Conservation (phyloP, 345 rosid species). For the Syzygium aromaticum region DNA sequence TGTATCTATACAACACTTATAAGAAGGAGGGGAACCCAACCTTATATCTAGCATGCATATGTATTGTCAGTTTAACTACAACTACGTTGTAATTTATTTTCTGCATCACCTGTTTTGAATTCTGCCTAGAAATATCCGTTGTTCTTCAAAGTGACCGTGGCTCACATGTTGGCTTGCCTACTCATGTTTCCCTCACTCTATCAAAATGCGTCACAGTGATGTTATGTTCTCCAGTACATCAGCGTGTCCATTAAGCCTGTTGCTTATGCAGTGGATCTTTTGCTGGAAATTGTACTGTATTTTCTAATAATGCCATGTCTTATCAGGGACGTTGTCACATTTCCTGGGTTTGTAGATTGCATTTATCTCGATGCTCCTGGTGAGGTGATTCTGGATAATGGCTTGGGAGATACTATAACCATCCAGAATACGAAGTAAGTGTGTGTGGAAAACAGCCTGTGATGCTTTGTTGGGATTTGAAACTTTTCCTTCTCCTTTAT, state of each 20-base stretch:
- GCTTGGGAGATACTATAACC: slow-evolving; percentile 64
- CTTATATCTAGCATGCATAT: not conserved
- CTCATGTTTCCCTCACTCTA: not conserved
- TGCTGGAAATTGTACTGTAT: not conserved
- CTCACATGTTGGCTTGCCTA: not conserved
- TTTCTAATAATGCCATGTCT: not conserved
- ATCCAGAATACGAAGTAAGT: slow-evolving; percentile 65
- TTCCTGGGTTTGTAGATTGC: slow-evolving; percentile 92
- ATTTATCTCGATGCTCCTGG: slow-evolving; percentile 64
- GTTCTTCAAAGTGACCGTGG: not conserved
- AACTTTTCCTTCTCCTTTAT: not conserved
- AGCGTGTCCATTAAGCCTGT: not conserved
- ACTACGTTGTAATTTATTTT: not conserved
- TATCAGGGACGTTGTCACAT: slow-evolving; percentile 64
- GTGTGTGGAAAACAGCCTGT: not conserved
- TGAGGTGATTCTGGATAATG: slow-evolving; percentile 67
- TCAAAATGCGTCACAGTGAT: not conserved
- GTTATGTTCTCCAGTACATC: not conserved
- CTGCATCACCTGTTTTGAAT: not conserved
- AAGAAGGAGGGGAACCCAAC: not conserved
- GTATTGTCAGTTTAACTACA: not conserved
- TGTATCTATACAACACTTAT: not conserved
- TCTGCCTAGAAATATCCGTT: not conserved
- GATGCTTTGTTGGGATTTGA: not conserved
- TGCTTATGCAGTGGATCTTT: not conserved